These are phyloP conservation scores for Diaporthe sp. DNA, from an alignment of 2,329 filamentous ascomycete genomes.

Conservation along the genomic window DNA sequence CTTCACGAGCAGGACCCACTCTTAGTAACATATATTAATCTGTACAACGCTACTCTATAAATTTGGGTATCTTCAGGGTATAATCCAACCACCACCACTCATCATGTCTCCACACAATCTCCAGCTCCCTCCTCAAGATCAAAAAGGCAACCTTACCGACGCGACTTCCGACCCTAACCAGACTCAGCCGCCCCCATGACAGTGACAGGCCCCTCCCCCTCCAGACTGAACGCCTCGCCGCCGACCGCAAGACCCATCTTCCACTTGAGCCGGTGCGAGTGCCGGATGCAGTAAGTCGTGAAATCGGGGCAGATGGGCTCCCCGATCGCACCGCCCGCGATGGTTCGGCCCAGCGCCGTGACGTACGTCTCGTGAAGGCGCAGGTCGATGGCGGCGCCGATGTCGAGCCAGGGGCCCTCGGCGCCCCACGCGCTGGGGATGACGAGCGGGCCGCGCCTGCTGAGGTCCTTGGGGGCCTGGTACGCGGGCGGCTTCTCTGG, in stretches of 20 bases:
- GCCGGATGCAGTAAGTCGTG: constrained; percentile 45
- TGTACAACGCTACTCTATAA: not conserved
- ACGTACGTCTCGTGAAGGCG: not conserved
- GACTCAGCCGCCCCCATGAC: constrained; percentile 9
- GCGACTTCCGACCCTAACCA: not conserved
- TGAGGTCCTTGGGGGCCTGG: not conserved
- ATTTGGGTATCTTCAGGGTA: not conserved
- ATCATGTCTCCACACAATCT: not conserved
- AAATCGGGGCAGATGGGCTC: constrained; percentile 41
- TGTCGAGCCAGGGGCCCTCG: not conserved
- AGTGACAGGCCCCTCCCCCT: constrained; percentile 1
- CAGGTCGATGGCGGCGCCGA: constrained; percentile 7
- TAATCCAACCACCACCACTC: not conserved
- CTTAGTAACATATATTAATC: not conserved
- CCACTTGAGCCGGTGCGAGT: constrained; percentile 44
- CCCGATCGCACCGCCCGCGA: not conserved
- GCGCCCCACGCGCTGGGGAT: not conserved
- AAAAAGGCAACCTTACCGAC: not conserved
- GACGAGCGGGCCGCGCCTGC: not conserved
- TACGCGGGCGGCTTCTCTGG: constrained; percentile 10
- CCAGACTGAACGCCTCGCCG: constrained; percentile 14
- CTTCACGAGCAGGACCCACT: not conserved
- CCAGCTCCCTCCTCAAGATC: not conserved
- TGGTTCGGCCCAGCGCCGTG: not conserved
- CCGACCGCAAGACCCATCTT: constrained; percentile 29